Percentiles rank a stretch among this genome's conserved stretches.
These are phyloP conservation scores for Streptanthus diversifolius DNA, from an alignment of 345 rosid species.

Conservation along the genomic window DNA sequence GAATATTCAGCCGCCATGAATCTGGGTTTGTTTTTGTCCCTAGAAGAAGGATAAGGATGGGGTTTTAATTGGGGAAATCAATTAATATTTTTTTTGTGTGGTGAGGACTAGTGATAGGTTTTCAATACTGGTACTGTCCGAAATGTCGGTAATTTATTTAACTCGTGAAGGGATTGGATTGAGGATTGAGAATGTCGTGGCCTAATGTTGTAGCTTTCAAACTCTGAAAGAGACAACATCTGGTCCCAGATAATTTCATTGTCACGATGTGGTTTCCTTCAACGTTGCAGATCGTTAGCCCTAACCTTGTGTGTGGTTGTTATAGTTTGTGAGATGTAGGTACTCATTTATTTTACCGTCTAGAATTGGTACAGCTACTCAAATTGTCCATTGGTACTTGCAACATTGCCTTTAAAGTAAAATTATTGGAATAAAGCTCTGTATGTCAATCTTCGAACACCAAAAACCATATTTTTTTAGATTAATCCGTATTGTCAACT, in stretches of 20 bases:
- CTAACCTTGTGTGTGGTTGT: not conserved
- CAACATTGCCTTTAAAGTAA: not conserved
- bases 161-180: constrained; percentile 18
- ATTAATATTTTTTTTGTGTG: constrained; percentile 8
- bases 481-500: too few relatives aligned
- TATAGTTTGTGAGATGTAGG: not conserved
- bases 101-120: constrained; percentile 23
- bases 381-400: not conserved
- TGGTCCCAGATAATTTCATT: constrained; percentile 29
- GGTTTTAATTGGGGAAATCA: constrained; percentile 13
- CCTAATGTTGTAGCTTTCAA: not conserved
- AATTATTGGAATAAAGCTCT: too few relatives aligned
- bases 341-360: not conserved
- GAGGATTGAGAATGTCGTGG: constrained; percentile 33
- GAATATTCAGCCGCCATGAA: constrained; percentile 46
- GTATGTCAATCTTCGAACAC: too few relatives aligned
- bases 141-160: not conserved
- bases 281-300: not conserved
- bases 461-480: too few relatives aligned
- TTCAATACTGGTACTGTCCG: not conserved
- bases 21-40: not conserved
- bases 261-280: not conserved
- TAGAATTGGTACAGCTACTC: not conserved
- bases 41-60: constrained; percentile 14
- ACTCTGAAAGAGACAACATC: constrained; percentile 1